Evolutionary conservation across 2,329 filamentous ascomycete genomes (phyloP).

Genomic region (Cercospora citrullina): DNA sequence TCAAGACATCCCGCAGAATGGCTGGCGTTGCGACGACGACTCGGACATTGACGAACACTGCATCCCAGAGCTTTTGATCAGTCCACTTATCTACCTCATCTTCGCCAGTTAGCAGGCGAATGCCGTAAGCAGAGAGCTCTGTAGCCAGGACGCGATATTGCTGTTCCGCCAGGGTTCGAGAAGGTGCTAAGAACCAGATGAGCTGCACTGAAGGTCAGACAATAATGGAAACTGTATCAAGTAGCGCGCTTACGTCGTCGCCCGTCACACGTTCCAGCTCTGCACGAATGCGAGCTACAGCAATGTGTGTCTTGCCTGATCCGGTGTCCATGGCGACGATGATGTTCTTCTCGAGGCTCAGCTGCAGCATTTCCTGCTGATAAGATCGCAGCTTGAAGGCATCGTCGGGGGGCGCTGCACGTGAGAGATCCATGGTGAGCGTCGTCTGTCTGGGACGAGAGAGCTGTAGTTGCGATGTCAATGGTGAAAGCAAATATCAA

Average conservation of each 20-base stretch:
- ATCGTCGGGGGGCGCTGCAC: not conserved
- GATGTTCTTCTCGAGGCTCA: constrained; percentile 47
- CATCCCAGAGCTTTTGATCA: constrained; percentile 65
- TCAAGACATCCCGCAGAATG: constrained; percentile 71
- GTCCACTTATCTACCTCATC: constrained; percentile 75
- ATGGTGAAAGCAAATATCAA: not conserved
- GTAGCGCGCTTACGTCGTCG: constrained; percentile 38
- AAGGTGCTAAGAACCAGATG: constrained; percentile 51
- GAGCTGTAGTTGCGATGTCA: not conserved
- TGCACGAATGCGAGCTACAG: constrained; percentile 46
- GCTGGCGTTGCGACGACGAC: constrained; percentile 79
- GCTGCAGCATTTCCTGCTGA: constrained; percentile 52
- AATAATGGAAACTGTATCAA: not conserved
- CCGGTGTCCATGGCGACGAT: constrained; percentile 54
- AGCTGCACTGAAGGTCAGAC: constrained; percentile 32
- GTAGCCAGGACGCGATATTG: constrained; percentile 42
- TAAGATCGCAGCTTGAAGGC: constrained; percentile 43
- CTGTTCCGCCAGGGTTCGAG: constrained; percentile 49
- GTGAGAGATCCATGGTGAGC: not conserved
- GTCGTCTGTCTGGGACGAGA: not conserved
- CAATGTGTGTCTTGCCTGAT: constrained; percentile 52
- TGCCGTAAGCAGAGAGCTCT: constrained; percentile 52
- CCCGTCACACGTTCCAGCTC: constrained; percentile 43
- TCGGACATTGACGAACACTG: constrained; percentile 61
- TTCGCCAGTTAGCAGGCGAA: constrained; percentile 64